These are phyloP conservation scores for Tylopilus cervinicoccineus DNA, from an alignment of 768 basidiomycete genomes.

Conservation along the genomic window DNA sequence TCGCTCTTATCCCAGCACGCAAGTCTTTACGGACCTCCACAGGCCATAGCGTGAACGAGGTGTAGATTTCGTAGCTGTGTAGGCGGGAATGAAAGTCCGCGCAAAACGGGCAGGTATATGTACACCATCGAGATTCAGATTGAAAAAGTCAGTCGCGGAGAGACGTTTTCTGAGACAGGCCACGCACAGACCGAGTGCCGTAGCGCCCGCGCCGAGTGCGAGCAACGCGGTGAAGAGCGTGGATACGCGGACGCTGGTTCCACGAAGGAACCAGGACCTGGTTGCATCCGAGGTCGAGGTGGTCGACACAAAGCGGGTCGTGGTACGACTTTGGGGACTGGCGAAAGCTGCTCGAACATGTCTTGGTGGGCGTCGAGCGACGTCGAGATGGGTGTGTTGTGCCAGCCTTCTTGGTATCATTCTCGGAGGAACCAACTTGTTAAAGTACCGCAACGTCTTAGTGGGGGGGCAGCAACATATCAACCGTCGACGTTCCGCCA, in stretches of 20 bases:
- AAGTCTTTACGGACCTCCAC: constrained; percentile 57
- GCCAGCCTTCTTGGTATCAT: too few species aligned
- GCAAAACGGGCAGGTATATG: background rate
- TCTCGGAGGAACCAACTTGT: too few species aligned
- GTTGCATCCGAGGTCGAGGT: background rate
- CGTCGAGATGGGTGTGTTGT: background rate
- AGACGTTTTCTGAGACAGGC: background rate
- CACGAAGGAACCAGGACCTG: constrained; percentile 7
- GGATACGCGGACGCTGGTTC: constrained; percentile 31
- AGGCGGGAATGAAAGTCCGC: background rate
- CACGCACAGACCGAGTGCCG: constrained; percentile 43
- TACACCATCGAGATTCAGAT: background rate
- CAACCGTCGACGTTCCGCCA: too few species aligned
- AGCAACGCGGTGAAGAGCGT: constrained; percentile 38
- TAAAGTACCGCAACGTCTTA: too few species aligned
- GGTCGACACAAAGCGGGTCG: constrained; percentile 5
- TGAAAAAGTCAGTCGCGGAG: background rate
- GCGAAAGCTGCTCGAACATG: background rate
- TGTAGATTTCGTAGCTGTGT: constrained; percentile 53
- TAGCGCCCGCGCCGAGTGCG: constrained; percentile 35
- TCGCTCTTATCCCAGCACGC: constrained; percentile 61
- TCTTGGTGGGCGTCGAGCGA: background rate
- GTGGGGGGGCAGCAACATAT: too few species aligned
- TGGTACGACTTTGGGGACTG: background rate
- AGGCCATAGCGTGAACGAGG: constrained; percentile 63